phyloP scores from a whole-genome alignment of 257 asterid species.

The Ballota nigra region DNA sequence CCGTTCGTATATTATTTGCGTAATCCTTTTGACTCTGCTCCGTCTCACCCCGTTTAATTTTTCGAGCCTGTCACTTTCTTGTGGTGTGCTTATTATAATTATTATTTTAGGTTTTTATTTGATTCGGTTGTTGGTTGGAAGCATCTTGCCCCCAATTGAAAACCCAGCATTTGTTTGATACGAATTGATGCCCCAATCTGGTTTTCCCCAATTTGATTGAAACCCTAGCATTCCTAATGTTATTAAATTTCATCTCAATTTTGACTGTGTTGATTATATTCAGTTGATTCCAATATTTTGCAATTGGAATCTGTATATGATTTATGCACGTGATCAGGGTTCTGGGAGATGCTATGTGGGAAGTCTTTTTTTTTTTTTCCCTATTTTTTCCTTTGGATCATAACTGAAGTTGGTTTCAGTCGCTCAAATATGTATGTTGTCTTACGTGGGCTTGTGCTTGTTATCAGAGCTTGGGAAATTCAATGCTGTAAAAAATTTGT shows the following conservation, averaged over 20 bases:
- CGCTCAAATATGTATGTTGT: background rate
- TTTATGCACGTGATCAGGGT: conserved; percentile 29
- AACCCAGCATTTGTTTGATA: conserved; percentile 15
- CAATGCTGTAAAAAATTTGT: background rate
- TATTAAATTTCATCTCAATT: conserved; percentile 7
- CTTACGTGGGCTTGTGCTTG: background rate
- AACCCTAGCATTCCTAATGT: conserved; percentile 32
- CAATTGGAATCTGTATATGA: conserved; percentile 7
- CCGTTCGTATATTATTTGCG: background rate
- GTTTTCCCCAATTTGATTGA: conserved; percentile 37
- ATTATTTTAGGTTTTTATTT: background rate
- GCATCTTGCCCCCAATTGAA: conserved; percentile 20
- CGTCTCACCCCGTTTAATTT: conserved; percentile 7
- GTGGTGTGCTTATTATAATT: background rate
- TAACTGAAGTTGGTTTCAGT: background rate
- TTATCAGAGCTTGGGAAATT: conserved; percentile 6
- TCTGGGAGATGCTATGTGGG: conserved; percentile 9
- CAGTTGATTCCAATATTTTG: background rate
- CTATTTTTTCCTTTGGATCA: background rate
- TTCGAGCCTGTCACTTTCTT: background rate
- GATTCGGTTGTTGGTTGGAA: conserved; percentile 11
- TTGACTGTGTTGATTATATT: background rate
- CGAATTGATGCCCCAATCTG: conserved; percentile 22
- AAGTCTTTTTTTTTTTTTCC: conserved; percentile 10
- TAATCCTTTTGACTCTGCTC: conserved; percentile 14